A percentile compares a stretch with the other conserved stretches of the same genome.
phyloP scores from a whole-genome alignment of 1,284 basidiomycete genomes.

The Malassezia nana region DNA sequence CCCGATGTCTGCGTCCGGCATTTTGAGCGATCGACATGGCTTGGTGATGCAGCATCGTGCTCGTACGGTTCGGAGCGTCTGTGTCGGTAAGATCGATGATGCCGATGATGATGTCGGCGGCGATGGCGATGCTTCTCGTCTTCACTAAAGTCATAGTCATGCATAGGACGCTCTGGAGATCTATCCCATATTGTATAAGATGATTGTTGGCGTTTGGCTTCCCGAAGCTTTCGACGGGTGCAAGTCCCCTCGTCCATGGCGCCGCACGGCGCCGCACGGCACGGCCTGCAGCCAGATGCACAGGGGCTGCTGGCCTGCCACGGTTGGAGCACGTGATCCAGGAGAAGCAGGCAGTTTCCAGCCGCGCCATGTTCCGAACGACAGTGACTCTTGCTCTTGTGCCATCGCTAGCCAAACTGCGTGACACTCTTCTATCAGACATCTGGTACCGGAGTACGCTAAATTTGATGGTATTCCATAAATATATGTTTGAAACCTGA shows the following conservation, averaged over 20 bases:
- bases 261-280: neutral
- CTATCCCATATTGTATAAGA: conserved; percentile 8
- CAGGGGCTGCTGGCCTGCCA: neutral
- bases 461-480: neutral
- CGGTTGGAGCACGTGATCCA: neutral
- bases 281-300: neutral
- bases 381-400: neutral
- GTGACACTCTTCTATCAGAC: neutral
- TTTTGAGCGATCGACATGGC: neutral
- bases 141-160: neutral
- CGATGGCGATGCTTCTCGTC: too few species aligned
- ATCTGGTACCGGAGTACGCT: neutral
- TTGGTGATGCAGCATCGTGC: neutral
- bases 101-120: conserved; percentile 2
- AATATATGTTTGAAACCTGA: neutral
- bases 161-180: neutral
- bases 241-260: neutral
- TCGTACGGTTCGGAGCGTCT: neutral
- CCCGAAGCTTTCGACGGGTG: neutral
- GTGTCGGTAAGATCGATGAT: conserved; percentile 1
- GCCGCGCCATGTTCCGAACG: neutral
- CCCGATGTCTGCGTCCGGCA: too few species aligned
- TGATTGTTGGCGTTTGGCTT: neutral
- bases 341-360: neutral
- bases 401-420: neutral